A percentile compares a stretch with the other conserved stretches of the same genome.
Evolutionary conservation across 305 asterid species (phyloP).

Genomic region (Euphrasia arctica): DNA sequence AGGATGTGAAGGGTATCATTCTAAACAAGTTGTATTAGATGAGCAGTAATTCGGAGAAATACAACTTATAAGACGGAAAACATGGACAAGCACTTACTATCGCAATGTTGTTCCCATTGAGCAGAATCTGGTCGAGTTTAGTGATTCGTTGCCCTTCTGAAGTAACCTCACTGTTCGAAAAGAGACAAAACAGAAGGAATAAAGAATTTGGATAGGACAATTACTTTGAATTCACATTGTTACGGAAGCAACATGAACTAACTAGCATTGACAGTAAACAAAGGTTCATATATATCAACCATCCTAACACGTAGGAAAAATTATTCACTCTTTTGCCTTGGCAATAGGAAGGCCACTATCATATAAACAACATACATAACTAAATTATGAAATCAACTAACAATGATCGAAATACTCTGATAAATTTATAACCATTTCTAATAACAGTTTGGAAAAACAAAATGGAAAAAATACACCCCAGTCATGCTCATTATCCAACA

Average conservation of each 20-base stretch:
- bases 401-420: too few relatives aligned
- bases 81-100: constrained; percentile 41
- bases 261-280: neutral
- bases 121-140: constrained; percentile 88
- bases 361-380: too few relatives aligned
- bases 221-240: neutral
- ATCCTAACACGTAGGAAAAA: neutral
- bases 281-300: neutral
- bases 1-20: neutral
- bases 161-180: constrained; percentile 51
- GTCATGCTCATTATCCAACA: too few relatives aligned
- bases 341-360: too few relatives aligned
- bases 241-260: neutral
- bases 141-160: constrained; percentile 89
- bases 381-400: too few relatives aligned
- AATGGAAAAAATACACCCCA: too few relatives aligned
- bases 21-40: neutral
- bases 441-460: too few relatives aligned
- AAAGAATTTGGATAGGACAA: neutral
- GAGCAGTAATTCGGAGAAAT: neutral
- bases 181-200: neutral
- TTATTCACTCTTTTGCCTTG: too few relatives aligned
- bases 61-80: neutral
- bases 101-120: constrained; percentile 93
- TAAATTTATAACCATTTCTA: too few relatives aligned